Evolutionary conservation across 176 grass and related monocot species (phyloP).

Genomic region (Musa itinerans): DNA sequence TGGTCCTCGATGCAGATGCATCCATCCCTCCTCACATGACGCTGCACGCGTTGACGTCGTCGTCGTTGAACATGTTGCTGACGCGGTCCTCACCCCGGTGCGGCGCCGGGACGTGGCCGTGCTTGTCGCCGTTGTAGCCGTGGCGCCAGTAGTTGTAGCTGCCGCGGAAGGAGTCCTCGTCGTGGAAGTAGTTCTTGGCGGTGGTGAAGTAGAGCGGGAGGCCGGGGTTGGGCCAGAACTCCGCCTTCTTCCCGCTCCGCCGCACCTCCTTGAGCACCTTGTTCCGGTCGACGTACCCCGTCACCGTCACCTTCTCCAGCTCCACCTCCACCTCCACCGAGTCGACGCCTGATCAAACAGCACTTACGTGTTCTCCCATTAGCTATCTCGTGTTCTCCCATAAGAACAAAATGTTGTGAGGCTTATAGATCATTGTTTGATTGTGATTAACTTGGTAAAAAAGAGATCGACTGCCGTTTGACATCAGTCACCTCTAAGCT

Average conservation of each 20-base stretch:
- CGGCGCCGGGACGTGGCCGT: constrained; percentile 33
- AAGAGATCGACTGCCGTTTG: too few relatives aligned
- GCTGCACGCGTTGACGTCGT: constrained; percentile 46
- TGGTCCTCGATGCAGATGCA: background rate
- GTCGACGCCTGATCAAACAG: constrained; percentile 37
- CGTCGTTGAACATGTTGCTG: constrained; percentile 66
- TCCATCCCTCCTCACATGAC: constrained; percentile 39
- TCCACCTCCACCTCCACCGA: constrained; percentile 48
- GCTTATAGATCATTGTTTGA: too few relatives aligned
- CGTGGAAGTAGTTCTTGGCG: constrained; percentile 42
- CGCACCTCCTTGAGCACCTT: constrained; percentile 80
- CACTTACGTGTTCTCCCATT: too few relatives aligned
- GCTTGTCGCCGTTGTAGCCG: constrained; percentile 83
- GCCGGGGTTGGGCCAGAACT: constrained; percentile 60
- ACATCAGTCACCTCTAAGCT: constrained; percentile 38
- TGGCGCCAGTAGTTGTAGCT: constrained; percentile 64
- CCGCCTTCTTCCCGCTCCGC: constrained; percentile 68
- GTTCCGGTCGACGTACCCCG: constrained; percentile 51
- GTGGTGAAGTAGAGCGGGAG: constrained; percentile 64
- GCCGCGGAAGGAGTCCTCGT: constrained; percentile 71
- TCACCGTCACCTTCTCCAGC: constrained; percentile 81
- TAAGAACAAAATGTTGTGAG: too few relatives aligned
- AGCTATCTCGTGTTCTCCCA: too few relatives aligned
- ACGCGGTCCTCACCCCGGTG: constrained; percentile 57
- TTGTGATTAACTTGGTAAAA: too few relatives aligned